These are phyloP conservation scores for Ailanthus altissimus DNA, from an alignment of 345 rosid genomes.

Conservation along the genomic window DNA sequence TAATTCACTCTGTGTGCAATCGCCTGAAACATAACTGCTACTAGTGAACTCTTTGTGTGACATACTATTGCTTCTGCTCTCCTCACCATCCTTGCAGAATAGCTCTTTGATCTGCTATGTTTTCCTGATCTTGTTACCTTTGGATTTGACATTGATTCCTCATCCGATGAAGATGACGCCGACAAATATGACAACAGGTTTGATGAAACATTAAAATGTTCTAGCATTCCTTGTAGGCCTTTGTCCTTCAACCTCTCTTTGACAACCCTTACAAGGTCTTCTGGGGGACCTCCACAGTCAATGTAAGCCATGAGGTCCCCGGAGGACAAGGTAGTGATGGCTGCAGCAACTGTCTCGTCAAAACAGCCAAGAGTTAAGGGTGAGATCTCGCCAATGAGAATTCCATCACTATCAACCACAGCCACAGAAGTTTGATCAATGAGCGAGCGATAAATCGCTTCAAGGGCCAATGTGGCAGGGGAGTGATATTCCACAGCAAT, in stretches of 20 bases:
- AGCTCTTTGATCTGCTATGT: conserved; percentile 60
- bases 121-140: conserved; percentile 32
- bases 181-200: conserved; percentile 29
- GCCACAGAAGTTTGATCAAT: conserved; percentile 73
- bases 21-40: conserved; percentile 93
- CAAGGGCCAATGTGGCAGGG: conserved; percentile 55
- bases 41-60: conserved; percentile 68
- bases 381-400: conserved; percentile 73
- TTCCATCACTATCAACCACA: conserved; percentile 54
- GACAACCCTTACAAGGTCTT: conserved; percentile 59
- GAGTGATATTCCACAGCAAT: conserved; percentile 62
- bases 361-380: conserved; percentile 65
- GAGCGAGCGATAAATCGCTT: conserved; percentile 50
- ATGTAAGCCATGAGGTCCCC: conserved; percentile 89
- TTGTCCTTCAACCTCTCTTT: conserved; percentile 49
- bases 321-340: conserved; percentile 64
- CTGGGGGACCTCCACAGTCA: conserved; percentile 82
- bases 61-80: conserved; percentile 81
- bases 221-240: conserved; percentile 51
- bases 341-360: conserved; percentile 70
- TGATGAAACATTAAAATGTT: conserved; percentile 38
- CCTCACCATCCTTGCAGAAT: conserved; percentile 73
- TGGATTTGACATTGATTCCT: conserved; percentile 42
- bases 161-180: conserved; percentile 63
- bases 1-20: conserved; percentile 75